Evolutionary conservation across 768 basidiomycete genomes (phyloP), one percentile per base, ranked within the genome.

Genomic region (Mycena rebaudengoi): DNA sequence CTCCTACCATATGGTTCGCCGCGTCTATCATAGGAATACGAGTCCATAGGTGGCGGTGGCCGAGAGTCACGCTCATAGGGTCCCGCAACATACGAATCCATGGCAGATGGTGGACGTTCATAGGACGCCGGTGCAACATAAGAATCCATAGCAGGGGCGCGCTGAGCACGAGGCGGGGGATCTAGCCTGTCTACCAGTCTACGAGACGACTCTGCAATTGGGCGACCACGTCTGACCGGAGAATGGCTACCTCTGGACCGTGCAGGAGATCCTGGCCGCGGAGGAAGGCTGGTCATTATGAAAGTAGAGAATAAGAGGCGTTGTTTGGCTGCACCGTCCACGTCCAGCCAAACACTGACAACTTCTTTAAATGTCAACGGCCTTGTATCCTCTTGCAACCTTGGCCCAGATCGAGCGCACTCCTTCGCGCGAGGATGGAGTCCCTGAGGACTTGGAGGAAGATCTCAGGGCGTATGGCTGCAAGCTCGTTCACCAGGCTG

Each of bases 401-500:
- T 79, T 91, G 5, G 76, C 84, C 1, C 96, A 98, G 70, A 86
- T 96, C 49, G 82, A 90, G 68, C 85, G 83, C 35, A 91, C 93
- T 0, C 96, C 96, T 0, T 98, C 96, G 0, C 74, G 79, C 26
- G 85, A 88, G 64, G 96, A 98, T 80, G 94, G 92, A 0, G 83
- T 99, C 10, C 91, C 96, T 0, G 75, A 73, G 21, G 88, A 91
- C 23, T 77, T 98, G 14, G 97, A 99, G 74, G 88, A 92, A 59
- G 96, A 98, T 69, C 83, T 99, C 33, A 83, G 96, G 45, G 90
- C 91, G 0, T 94, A 90, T 69, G 98, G 96, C 2, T 97, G 95
- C 76, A 94, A 96, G 79, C 82, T 99, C 62, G 95, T 99, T 21
- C 94, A 98, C 72, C 91, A 98, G 78, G 95, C 96, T 4, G 98